phyloP scores from a whole-genome alignment of 1,284 basidiomycete genomes.

The Fomes fomentarius region DNA sequence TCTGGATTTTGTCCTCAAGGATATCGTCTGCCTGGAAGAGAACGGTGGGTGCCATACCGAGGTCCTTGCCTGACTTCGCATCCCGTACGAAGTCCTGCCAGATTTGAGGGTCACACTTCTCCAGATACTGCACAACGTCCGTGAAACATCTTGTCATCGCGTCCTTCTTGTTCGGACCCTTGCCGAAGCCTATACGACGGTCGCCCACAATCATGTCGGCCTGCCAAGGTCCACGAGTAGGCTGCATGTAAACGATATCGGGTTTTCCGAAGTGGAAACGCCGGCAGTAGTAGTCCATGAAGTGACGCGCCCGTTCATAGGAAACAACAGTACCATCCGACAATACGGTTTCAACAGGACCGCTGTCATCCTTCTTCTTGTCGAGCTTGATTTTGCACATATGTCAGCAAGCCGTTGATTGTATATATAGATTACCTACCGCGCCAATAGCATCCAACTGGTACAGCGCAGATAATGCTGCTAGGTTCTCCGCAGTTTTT shows the following conservation, averaged over 20 bases:
- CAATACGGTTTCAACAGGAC: constrained; percentile 42
- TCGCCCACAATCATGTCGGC: constrained; percentile 84
- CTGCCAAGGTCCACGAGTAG: constrained; percentile 60
- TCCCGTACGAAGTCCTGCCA: constrained; percentile 77
- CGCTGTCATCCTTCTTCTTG: constrained; percentile 7
- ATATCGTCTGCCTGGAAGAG: constrained; percentile 70
- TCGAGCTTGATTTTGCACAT: constrained; percentile 12
- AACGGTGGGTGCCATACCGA: constrained; percentile 75
- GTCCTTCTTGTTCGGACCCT: constrained; percentile 73
- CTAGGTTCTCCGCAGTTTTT: constrained; percentile 78
- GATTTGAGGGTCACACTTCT: constrained; percentile 78
- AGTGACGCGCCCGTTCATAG: constrained; percentile 82
- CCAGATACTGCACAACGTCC: constrained; percentile 88
- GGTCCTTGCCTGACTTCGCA: constrained; percentile 63
- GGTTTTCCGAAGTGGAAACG: constrained; percentile 83
- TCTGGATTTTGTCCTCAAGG: constrained; percentile 77
- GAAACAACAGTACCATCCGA: constrained; percentile 70
- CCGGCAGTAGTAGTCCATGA: constrained; percentile 96
- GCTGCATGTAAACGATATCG: constrained; percentile 63
- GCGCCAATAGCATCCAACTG: constrained; percentile 66
- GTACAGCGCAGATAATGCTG: constrained; percentile 72
- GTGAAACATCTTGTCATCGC: constrained; percentile 82
- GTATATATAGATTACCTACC: constrained; percentile 39
- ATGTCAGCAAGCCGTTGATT: not conserved
- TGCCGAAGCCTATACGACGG: constrained; percentile 80